Conservation (phyloP, 1,284 basidiomycete genomes). For the Cryptococcus sp. region DNA sequence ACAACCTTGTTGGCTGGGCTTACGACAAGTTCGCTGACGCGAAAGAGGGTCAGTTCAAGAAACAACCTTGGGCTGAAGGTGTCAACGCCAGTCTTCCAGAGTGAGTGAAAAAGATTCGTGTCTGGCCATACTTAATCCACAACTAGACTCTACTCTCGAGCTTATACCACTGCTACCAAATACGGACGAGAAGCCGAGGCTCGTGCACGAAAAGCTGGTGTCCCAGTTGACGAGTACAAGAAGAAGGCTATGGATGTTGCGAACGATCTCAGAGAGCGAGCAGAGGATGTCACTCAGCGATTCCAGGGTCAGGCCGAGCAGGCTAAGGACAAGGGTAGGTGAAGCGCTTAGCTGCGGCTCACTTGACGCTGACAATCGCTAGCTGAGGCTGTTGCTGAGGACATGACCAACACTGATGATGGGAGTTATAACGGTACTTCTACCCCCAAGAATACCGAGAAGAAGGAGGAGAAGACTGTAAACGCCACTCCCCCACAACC, state of each 20-base stretch:
- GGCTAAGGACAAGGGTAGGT: no score
- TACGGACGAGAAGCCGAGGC: conserved; percentile 13
- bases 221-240: conserved; percentile 18
- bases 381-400: no score
- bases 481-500: no score
- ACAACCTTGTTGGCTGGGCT: conserved; percentile 19
- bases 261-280: neutral
- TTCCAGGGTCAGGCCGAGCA: neutral
- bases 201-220: conserved; percentile 20
- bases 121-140: neutral
- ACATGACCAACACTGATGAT: no score
- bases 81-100: neutral
- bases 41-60: conserved; percentile 13
- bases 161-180: conserved; percentile 8
- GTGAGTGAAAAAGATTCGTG: neutral
- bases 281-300: neutral
- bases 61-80: neutral
- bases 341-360: no score
- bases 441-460: neutral
- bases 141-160: neutral
- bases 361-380: no score
- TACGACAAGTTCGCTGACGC: conserved; percentile 24
- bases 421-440: neutral
- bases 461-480: neutral
- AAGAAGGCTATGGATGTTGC: neutral